Evolutionary conservation across 2,329 filamentous ascomycete species (phyloP).

Genomic region (Calonectria hawksworthii): DNA sequence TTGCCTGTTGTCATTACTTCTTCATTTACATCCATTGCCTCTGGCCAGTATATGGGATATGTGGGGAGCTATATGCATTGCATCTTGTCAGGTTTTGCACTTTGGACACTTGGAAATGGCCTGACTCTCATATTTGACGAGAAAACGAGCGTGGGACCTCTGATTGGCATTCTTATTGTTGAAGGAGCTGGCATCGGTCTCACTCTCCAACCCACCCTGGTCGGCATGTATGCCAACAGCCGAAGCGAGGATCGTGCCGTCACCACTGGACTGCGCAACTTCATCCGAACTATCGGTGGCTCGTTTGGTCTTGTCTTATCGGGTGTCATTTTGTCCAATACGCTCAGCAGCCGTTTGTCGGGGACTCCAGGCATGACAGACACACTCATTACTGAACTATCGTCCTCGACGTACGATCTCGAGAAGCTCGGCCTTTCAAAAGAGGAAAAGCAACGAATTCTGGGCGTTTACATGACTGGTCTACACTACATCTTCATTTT

Average conservation of each 20-base stretch:
- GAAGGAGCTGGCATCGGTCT: not conserved
- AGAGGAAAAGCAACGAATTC: not conserved
- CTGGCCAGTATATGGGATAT: not conserved
- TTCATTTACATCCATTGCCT: not conserved
- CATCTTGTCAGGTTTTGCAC: not conserved
- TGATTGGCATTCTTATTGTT: not conserved
- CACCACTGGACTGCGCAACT: not conserved
- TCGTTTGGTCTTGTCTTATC: not conserved
- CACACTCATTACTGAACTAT: not conserved
- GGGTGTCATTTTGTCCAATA: not conserved
- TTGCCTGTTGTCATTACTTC: not conserved
- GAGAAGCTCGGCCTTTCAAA: not conserved
- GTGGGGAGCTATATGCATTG: conserved; percentile 1
- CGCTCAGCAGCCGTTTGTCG: not conserved
- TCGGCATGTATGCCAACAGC: conserved; percentile 4
- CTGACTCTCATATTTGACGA: not conserved
- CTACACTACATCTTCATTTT: not conserved
- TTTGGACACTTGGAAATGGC: not conserved
- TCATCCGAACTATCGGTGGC: not conserved
- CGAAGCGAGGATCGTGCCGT: not conserved
- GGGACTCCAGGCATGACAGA: not conserved
- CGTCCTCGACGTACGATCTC: not conserved
- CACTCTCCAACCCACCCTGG: not conserved
- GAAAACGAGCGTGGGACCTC: not conserved
- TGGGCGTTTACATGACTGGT: not conserved